Evolutionary conservation across 1,284 basidiomycete species (phyloP), one percentile per base, ranked within the genome.

Genomic region (Mycena citricolor): DNA sequence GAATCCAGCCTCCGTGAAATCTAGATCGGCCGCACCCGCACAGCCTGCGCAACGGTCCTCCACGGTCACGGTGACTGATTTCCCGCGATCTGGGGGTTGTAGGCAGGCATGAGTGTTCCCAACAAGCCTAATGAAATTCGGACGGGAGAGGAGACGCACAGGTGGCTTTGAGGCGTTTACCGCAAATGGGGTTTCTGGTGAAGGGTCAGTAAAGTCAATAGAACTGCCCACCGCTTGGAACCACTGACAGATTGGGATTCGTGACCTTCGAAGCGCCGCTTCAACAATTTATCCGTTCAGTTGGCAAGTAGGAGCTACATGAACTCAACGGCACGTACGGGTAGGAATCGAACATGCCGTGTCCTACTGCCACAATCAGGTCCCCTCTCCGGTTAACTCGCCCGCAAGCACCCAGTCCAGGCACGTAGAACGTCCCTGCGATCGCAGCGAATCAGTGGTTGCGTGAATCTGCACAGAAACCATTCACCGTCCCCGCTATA

Each of bases 321-420:
- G n/a, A 32, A n/a, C 13, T 19, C 19, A 28, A 2, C 24, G 8
- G 13, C 12, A 54, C 61, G 32, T 24, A 62, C 60, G 62, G 61
- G 55, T 57, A 65, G 23, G 38, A 57, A 49, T 67, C 61, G 52
- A 60, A 69, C 24, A 64, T 34, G 2, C 45, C 37, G 23, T 58
- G 35, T 7, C 62, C 63, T 19, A 66, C 60, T 5, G 68, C 68
- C 8, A 57, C 65, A 45, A 68, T 62, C 36, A 60, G 55, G 14
- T 69, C 59, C 26, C 41, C 33, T 44, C 54, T 55, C n/a, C 13
- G 55, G 54, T 62, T 67, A 42, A 47, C 57, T 24, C 56, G 51
- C 10, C 67, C 68, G 52, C 68, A 70, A 2, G 68, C 66, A 31
- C 66, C 67, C 16, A 69, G 55, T 8, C 67, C 68, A 10, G 62